Evolutionary conservation across 164 flowering plant species (phyloP).

Genomic region (Protea cynaroides): DNA sequence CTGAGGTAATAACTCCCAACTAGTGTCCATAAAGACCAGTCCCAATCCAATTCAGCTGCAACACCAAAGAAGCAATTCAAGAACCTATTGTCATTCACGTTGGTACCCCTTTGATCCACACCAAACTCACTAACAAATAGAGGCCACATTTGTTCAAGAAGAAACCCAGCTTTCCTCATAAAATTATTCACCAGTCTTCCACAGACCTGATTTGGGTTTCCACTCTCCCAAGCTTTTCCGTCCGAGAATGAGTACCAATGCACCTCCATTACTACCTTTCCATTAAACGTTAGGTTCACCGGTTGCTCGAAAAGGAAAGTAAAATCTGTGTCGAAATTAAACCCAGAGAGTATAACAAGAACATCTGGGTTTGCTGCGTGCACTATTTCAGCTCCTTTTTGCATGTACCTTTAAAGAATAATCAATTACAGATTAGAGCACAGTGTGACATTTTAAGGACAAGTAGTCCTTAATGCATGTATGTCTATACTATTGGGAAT

Average conservation of each 20-base stretch:
- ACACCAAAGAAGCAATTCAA: constrained; percentile 61
- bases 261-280: constrained; percentile 61
- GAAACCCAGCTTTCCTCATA: constrained; percentile 43
- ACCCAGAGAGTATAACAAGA: constrained; percentile 71
- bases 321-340: constrained; percentile 58
- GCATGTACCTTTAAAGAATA: constrained; percentile 60
- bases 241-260: constrained; percentile 77
- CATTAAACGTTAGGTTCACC: constrained; percentile 41
- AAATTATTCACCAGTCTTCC: constrained; percentile 30
- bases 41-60: constrained; percentile 76
- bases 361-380: constrained; percentile 72
- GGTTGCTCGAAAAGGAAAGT: constrained; percentile 43
- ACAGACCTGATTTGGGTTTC: constrained; percentile 66
- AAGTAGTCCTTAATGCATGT: too few relatives aligned
- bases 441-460: too few relatives aligned
- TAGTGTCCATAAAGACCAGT: constrained; percentile 78
- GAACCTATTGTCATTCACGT: constrained; percentile 70
- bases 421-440: too few relatives aligned
- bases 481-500: too few relatives aligned
- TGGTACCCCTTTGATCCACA: constrained; percentile 56
- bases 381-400: constrained; percentile 80
- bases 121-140: constrained; percentile 83
- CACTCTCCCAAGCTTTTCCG: constrained; percentile 49
- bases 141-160: constrained; percentile 63
- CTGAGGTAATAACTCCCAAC: constrained; percentile 73